phyloP scores from a whole-genome alignment of 306 rosid species.

The Calophaca sinica region DNA sequence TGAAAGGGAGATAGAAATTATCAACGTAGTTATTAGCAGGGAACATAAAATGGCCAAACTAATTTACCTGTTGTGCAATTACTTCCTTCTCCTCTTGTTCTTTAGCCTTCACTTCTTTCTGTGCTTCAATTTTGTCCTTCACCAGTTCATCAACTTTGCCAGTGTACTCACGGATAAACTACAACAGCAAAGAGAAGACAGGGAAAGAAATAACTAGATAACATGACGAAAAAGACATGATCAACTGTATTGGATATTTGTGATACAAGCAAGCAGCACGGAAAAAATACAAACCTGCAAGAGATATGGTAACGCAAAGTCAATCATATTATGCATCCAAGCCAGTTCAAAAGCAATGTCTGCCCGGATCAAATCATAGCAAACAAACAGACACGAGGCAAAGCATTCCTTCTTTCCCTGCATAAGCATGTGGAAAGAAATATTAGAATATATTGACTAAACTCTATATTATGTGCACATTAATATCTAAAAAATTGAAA shows the following conservation, averaged over 20 bases:
- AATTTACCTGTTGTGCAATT: conserved; percentile 84
- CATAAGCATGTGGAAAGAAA: conserved; percentile 37
- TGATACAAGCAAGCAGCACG: conserved; percentile 18
- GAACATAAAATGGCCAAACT: conserved; percentile 25
- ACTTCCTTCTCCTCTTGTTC: conserved; percentile 93
- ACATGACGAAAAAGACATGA: conserved; percentile 35
- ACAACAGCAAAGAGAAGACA: conserved; percentile 40
- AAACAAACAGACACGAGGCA: conserved; percentile 96
- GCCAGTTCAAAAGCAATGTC: conserved; percentile 94
- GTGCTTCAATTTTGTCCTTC: conserved; percentile 88
- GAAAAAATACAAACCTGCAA: conserved; percentile 67
- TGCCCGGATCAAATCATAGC: conserved; percentile 88
- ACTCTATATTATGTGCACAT: neutral
- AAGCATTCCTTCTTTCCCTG: conserved; percentile 99
- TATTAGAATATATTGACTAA: conserved; percentile 26
- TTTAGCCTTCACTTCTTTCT: conserved; percentile 72
- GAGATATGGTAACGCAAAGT: conserved; percentile 93
- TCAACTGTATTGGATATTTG: conserved; percentile 12
- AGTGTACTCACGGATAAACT: conserved; percentile 97
- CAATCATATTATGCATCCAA: conserved; percentile 94
- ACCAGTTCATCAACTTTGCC: conserved; percentile 96
- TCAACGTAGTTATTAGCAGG: conserved; percentile 1
- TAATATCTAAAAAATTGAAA: conserved; percentile 9
- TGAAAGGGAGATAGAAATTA: conserved; percentile 22
- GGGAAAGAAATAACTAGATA: conserved; percentile 6